phyloP scores from a whole-genome alignment of 352 stramenopile species.

The Phytophthora pluvialis region DNA sequence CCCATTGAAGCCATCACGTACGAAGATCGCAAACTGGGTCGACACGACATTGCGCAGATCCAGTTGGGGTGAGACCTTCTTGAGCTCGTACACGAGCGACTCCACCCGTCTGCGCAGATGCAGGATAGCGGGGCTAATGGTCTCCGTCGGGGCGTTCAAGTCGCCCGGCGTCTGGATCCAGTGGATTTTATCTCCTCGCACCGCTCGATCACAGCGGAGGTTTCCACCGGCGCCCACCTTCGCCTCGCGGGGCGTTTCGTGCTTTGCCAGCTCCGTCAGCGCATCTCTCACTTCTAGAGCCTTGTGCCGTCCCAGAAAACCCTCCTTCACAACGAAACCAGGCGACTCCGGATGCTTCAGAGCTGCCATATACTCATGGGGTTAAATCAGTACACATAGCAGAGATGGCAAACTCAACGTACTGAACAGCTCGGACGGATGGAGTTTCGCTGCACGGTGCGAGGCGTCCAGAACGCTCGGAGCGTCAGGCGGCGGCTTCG shows the following conservation, averaged over 20 bases:
- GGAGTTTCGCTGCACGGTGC: slow-evolving; percentile 32
- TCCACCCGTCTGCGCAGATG: slow-evolving; percentile 59
- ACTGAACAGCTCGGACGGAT: slow-evolving; percentile 74
- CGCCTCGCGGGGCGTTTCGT: slow-evolving; percentile 50
- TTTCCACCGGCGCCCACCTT: slow-evolving; percentile 54
- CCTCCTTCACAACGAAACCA: slow-evolving; percentile 60
- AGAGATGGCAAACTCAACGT: neutral
- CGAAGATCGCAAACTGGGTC: slow-evolving; percentile 80
- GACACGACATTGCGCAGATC: slow-evolving; percentile 73
- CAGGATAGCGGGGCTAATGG: slow-evolving; percentile 46
- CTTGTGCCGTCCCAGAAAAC: slow-evolving; percentile 48
- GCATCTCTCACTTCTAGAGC: slow-evolving; percentile 49
- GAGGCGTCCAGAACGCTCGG: slow-evolving; percentile 3
- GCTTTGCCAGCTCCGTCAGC: slow-evolving; percentile 37
- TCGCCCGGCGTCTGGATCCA: slow-evolving; percentile 62
- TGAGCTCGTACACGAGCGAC: slow-evolving; percentile 58
- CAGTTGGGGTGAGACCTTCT: slow-evolving; percentile 54
- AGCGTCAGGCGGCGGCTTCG: slow-evolving; percentile 3
- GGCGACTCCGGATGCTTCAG: slow-evolving; percentile 54
- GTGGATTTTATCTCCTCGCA: slow-evolving; percentile 73
- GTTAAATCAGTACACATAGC: neutral
- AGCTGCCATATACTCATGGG: slow-evolving; percentile 28
- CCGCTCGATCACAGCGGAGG: slow-evolving; percentile 40
- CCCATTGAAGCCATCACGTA: slow-evolving; percentile 34
- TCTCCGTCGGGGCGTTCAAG: slow-evolving; percentile 23